phyloP scores from a whole-genome alignment of 2,329 filamentous ascomycete genomes.

The Graphilbum fragrans region DNA sequence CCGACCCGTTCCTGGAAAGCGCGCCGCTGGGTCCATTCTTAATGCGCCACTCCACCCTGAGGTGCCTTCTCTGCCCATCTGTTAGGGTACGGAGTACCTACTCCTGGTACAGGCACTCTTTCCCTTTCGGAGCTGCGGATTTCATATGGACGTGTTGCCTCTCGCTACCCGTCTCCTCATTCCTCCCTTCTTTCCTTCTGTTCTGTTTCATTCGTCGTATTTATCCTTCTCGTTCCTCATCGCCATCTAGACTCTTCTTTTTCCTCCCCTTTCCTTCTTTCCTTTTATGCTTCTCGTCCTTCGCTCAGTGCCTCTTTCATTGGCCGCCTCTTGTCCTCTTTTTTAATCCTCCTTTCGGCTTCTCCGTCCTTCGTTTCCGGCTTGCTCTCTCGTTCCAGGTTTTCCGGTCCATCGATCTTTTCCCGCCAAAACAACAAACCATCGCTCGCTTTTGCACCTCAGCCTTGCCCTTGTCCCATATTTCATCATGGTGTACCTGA shows the following conservation, averaged over 20 bases:
- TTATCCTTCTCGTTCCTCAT: not conserved
- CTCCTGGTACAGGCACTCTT: no score
- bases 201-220: not conserved
- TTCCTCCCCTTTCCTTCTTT: not conserved
- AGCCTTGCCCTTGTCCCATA: not conserved
- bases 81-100: no score
- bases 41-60: not conserved
- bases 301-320: not conserved
- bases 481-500: slow-evolving; percentile 35
- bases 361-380: not conserved
- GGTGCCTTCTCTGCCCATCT: no score
- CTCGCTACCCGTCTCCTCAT: not conserved
- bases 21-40: not conserved
- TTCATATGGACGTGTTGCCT: not conserved
- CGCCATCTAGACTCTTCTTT: not conserved
- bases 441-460: not conserved
- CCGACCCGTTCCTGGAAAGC: not conserved
- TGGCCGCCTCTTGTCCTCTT: not conserved
- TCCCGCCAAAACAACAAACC: not conserved
- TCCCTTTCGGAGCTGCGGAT: not conserved
- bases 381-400: not conserved
- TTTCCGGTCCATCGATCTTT: not conserved
- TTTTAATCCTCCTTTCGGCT: not conserved
- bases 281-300: not conserved
- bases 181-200: not conserved